Conservation (phyloP, 2,329 filamentous ascomycete species). For the Hypoxylon sp. region DNA sequence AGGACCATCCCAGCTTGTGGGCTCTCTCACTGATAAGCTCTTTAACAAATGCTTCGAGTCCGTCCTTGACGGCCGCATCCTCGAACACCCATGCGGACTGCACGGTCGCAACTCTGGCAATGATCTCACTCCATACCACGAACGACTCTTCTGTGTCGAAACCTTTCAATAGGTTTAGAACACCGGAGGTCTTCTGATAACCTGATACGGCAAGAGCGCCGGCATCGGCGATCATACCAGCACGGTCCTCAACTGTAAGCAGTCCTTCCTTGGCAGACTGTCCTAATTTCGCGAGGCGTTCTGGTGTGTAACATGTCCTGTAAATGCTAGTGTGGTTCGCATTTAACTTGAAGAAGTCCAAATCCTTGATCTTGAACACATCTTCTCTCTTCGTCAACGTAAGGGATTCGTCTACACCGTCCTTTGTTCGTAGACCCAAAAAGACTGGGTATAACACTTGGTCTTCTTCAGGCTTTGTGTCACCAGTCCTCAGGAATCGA, state of each 20-base stretch:
- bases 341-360: conserved; percentile 97
- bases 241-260: conserved; percentile 88
- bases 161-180: conserved; percentile 86
- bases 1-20: conserved; percentile 89
- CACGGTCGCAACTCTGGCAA: conserved; percentile 82
- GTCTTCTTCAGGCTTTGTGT: conserved; percentile 94
- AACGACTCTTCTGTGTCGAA: conserved; percentile 90
- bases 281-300: conserved; percentile 88
- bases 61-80: conserved; percentile 78
- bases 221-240: conserved; percentile 95
- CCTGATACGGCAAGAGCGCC: conserved; percentile 90
- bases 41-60: conserved; percentile 86
- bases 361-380: conserved; percentile 81
- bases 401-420: conserved; percentile 83
- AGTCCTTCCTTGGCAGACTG: conserved; percentile 85
- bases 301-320: conserved; percentile 87
- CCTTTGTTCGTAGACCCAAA: conserved; percentile 85
- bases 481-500: conserved; percentile 91
- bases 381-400: conserved; percentile 80
- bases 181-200: conserved; percentile 92
- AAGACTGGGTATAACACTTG: conserved; percentile 90
- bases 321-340: conserved; percentile 95
- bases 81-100: conserved; percentile 92
- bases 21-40: conserved; percentile 83
- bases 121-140: conserved; percentile 95